Evolutionary conservation across 306 rosid genomes (phyloP).

Genomic region (peach (Prunus persica)): DNA sequence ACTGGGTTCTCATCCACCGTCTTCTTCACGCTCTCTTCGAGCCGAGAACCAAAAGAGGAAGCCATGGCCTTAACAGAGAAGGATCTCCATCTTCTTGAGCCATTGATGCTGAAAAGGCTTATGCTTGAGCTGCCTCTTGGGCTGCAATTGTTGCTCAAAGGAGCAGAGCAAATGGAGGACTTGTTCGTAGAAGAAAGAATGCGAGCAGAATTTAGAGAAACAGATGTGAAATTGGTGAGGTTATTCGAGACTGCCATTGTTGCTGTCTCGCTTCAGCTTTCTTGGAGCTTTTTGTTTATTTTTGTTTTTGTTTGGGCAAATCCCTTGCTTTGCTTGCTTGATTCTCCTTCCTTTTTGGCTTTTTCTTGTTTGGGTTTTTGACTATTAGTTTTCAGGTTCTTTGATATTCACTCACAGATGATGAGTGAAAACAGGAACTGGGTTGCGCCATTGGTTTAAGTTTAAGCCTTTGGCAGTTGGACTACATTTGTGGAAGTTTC

Average conservation of each 20-base stretch:
- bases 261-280: neutral
- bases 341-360: neutral
- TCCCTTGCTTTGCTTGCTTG: neutral
- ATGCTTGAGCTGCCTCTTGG: constrained; percentile 22
- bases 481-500: too few species aligned
- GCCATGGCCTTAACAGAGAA: constrained; percentile 53
- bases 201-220: constrained; percentile 28
- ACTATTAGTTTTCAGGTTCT: neutral
- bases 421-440: neutral
- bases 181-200: constrained; percentile 34
- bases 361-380: neutral
- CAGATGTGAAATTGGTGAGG: constrained; percentile 27
- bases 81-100: constrained; percentile 27
- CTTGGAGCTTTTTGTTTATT: constrained; percentile 4
- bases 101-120: constrained; percentile 19
- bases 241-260: constrained; percentile 49
- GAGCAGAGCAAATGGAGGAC: constrained; percentile 28
- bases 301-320: neutral
- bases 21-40: constrained; percentile 78
- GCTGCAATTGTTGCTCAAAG: constrained; percentile 18
- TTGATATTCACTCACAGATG: neutral
- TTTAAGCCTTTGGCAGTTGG: neutral
- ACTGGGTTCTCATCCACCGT: constrained; percentile 65
- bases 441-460: neutral
- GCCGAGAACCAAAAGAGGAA: constrained; percentile 89